These are phyloP conservation scores for Suillus spraguei DNA, from an alignment of 768 basidiomycete species.

Conservation along the genomic window DNA sequence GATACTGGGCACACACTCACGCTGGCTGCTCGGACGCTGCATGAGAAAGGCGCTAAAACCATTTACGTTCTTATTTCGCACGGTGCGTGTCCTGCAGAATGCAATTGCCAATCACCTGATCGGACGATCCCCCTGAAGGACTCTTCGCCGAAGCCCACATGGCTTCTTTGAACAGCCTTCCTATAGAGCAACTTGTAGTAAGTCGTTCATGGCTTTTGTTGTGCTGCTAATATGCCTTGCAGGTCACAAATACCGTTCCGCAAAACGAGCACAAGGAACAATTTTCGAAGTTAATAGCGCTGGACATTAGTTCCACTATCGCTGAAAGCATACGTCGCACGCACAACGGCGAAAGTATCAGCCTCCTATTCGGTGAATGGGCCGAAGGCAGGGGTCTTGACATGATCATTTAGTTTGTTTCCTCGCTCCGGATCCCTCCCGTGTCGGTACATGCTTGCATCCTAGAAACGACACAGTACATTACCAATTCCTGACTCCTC, in stretches of 20 bases:
- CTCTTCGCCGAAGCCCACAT: conserved; percentile 79
- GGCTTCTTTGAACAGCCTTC: conserved; percentile 65
- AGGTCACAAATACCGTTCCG: conserved; percentile 96
- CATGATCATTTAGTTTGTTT: conserved; percentile 22
- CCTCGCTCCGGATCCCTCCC: conserved; percentile 1
- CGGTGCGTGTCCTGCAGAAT: conserved; percentile 48
- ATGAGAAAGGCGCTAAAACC: conserved; percentile 86
- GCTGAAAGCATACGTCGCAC: conserved; percentile 96
- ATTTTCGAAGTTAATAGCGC: conserved; percentile 79
- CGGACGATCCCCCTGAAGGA: conserved; percentile 43
- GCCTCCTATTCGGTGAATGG: conserved; percentile 85
- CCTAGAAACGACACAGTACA: neutral
- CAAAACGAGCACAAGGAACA: conserved; percentile 66
- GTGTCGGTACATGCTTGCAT: conserved; percentile 7
- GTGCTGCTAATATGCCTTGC: conserved; percentile 10
- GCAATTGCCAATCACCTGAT: conserved; percentile 11
- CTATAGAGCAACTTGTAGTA: conserved; percentile 86
- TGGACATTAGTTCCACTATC: conserved; percentile 91
- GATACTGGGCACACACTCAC: conserved; percentile 92
- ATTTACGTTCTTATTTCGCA: conserved; percentile 92
- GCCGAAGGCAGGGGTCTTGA: conserved; percentile 46
- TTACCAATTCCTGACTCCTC: neutral
- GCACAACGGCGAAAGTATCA: conserved; percentile 93
- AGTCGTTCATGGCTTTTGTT: conserved; percentile 23
- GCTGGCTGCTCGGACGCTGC: conserved; percentile 81